phyloP scores from a whole-genome alignment of 2,329 filamentous ascomycete species.

The Alternaria sp. region DNA sequence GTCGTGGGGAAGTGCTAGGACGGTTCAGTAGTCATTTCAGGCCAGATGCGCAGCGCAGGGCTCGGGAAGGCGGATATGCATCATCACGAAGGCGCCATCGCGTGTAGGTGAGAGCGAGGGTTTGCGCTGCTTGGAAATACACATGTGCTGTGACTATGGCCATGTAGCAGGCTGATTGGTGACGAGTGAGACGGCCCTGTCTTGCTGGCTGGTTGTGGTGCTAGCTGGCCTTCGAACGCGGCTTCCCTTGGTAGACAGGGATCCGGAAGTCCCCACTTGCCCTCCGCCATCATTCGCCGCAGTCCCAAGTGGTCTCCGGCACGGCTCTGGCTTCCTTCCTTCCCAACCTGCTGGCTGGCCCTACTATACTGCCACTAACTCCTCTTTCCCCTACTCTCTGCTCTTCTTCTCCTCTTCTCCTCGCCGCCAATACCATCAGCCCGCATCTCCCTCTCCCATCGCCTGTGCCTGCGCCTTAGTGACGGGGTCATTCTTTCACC shows the following conservation, averaged over 20 bases:
- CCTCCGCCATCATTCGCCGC: slow-evolving; percentile 35
- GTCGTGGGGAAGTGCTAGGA: slow-evolving; percentile 26
- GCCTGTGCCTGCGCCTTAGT: slow-evolving; percentile 12
- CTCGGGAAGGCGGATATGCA: neutral
- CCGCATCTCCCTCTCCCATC: neutral
- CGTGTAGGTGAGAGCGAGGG: neutral
- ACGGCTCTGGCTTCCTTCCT: slow-evolving; percentile 29
- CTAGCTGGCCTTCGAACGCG: slow-evolving; percentile 10
- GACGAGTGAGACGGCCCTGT: slow-evolving; percentile 2
- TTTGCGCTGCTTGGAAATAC: slow-evolving; percentile 4
- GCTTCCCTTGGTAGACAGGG: slow-evolving; percentile 8
- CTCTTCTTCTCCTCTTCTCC: slow-evolving; percentile 9
- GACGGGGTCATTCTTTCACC: slow-evolving; percentile 39
- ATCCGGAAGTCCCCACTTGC: slow-evolving; percentile 22
- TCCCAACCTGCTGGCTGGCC: slow-evolving; percentile 16
- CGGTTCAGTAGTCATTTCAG: neutral
- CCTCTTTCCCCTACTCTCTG: slow-evolving; percentile 10
- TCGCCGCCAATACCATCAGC: slow-evolving; percentile 1
- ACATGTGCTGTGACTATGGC: neutral
- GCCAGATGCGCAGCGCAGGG: slow-evolving; percentile 1
- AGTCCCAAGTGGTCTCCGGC: slow-evolving; percentile 21
- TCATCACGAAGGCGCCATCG: neutral
- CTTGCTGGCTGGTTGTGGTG: neutral
- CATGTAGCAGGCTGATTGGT: neutral
- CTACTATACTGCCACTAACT: slow-evolving; percentile 10